These are phyloP conservation scores for Hansenula lynferdii DNA, from an alignment of 1,139 yeast species.

Conservation along the genomic window DNA sequence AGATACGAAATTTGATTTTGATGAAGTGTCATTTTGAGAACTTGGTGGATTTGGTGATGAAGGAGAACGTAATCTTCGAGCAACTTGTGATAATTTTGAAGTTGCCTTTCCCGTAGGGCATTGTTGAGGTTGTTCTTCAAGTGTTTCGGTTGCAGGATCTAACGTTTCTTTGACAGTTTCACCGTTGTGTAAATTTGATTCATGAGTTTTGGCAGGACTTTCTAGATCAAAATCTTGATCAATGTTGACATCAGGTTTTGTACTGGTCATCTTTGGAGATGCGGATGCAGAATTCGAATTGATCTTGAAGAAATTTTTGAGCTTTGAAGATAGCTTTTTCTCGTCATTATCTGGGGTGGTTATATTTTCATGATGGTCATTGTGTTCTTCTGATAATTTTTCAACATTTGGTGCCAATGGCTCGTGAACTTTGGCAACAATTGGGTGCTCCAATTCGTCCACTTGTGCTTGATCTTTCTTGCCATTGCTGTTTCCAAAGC, in stretches of 20 bases:
- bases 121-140: conserved; percentile 9
- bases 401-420: conserved; percentile 2
- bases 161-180: conserved; percentile 9
- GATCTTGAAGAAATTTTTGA: conserved; percentile 19
- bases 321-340: conserved; percentile 16
- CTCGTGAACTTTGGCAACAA: conserved; percentile 3
- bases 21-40: conserved; percentile 4
- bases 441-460: conserved; percentile 3
- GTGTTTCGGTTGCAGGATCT: conserved; percentile 2
- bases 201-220: conserved; percentile 11
- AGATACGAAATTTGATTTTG: conserved; percentile 26
- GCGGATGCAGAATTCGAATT: conserved; percentile 8
- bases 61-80: conserved; percentile 35
- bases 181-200: conserved; percentile 8
- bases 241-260: conserved; percentile 4
- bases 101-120: conserved; percentile 1
- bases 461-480: conserved; percentile 1
- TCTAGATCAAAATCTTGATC: conserved; percentile 9
- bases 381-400: background rate
- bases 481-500: conserved; percentile 18
- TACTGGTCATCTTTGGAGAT: conserved; percentile 9
- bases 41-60: conserved; percentile 27
- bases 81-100: conserved; percentile 14
- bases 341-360: conserved; percentile 3
- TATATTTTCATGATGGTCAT: background rate